Conservation (phyloP, 2,329 filamentous ascomycete species). For the Cercospora brassicicola region DNA sequence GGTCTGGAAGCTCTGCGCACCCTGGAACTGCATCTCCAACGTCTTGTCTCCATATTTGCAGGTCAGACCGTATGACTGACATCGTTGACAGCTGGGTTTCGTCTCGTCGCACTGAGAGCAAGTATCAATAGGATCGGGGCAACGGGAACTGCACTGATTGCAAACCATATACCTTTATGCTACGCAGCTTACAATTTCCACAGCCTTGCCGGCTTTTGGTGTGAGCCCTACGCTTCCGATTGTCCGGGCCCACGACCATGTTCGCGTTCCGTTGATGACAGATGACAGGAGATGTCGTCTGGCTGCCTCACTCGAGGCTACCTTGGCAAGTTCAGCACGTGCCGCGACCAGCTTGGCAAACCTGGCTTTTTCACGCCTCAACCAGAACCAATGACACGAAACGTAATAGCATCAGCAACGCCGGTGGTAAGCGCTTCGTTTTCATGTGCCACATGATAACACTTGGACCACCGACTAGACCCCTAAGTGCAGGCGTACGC, state of each 20-base stretch:
- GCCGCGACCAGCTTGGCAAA: not conserved
- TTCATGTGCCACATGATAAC: constrained; percentile 13
- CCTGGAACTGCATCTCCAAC: constrained; percentile 26
- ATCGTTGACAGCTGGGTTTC: constrained; percentile 53
- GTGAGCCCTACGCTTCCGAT: constrained; percentile 41
- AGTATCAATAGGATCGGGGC: constrained; percentile 2
- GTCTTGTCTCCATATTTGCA: constrained; percentile 49
- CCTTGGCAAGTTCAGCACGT: not conserved
- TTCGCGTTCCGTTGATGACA: not conserved
- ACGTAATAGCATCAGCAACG: constrained; percentile 14
- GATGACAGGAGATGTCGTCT: constrained; percentile 1
- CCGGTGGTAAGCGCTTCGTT: constrained; percentile 9
- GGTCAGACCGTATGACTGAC: constrained; percentile 48
- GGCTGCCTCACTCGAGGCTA: not conserved
- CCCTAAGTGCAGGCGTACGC: constrained; percentile 11
- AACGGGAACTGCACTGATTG: not conserved
- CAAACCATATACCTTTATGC: constrained; percentile 49
- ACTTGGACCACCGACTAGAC: not conserved
- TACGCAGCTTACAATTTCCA: constrained; percentile 57
- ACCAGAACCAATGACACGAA: constrained; percentile 4
- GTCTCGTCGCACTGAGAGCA: constrained; percentile 54
- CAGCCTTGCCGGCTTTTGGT: constrained; percentile 58
- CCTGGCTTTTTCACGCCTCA: not conserved
- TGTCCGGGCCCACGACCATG: constrained; percentile 14
- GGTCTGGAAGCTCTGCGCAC: constrained; percentile 28